A percentile compares a stretch with the other conserved stretches of the same genome.
Evolutionary conservation across 2,329 filamentous ascomycete species (phyloP).

Genomic region (Xenosphaeropsis pyriputrescens): DNA sequence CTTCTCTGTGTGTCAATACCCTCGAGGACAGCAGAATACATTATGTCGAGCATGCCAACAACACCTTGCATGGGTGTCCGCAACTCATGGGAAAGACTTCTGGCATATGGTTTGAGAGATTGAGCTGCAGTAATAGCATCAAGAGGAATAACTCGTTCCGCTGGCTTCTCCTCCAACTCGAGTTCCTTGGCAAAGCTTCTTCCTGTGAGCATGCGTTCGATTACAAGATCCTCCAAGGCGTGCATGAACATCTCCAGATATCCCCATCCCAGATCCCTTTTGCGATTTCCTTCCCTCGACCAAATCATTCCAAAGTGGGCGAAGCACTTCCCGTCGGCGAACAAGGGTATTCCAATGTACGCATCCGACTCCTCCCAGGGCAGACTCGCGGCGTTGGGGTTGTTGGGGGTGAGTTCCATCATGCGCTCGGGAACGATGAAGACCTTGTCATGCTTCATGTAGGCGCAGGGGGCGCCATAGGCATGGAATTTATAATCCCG

Average conservation of each 20-base stretch:
- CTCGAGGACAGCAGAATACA: slow-evolving; percentile 59
- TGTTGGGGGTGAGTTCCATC: slow-evolving; percentile 40
- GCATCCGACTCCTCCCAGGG: slow-evolving; percentile 45
- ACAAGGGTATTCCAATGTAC: slow-evolving; percentile 52
- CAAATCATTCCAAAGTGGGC: slow-evolving; percentile 62
- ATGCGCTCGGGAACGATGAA: slow-evolving; percentile 51
- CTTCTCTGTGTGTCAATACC: slow-evolving; percentile 39
- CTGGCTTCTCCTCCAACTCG: slow-evolving; percentile 10
- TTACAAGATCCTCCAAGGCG: slow-evolving; percentile 51
- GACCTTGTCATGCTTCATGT: slow-evolving; percentile 60
- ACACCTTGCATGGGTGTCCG: slow-evolving; percentile 65
- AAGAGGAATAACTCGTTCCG: slow-evolving; percentile 32
- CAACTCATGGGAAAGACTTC: slow-evolving; percentile 56
- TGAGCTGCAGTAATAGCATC: slow-evolving; percentile 42
- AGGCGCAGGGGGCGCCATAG: slow-evolving; percentile 46
- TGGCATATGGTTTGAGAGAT: slow-evolving; percentile 57
- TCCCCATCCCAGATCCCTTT: slow-evolving; percentile 43
- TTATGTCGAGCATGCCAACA: slow-evolving; percentile 63
- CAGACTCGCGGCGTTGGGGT: slow-evolving; percentile 35
- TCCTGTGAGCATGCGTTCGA: slow-evolving; percentile 39
- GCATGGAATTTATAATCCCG: slow-evolving; percentile 49
- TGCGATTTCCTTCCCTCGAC: slow-evolving; percentile 43
- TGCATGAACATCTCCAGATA: slow-evolving; percentile 55
- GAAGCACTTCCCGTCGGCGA: slow-evolving; percentile 48
- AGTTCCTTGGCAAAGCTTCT: slow-evolving; percentile 25